These are phyloP conservation scores for Candida methanosorbosa DNA, from an alignment of 805 yeast species.

Conservation along the genomic window DNA sequence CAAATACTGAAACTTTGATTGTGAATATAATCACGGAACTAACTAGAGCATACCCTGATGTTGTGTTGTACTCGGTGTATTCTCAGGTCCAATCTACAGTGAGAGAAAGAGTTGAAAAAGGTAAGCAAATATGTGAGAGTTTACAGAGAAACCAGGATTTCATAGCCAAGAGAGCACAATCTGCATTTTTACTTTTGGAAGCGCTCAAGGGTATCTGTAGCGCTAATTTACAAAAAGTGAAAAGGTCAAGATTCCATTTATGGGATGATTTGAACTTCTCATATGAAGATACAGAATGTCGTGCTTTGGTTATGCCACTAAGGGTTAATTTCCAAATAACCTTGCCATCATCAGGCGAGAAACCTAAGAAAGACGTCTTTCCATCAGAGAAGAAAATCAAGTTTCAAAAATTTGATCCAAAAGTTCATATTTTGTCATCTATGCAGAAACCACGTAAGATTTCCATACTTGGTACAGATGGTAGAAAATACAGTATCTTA, in stretches of 20 bases:
- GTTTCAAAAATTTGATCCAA: slow-evolving; percentile 54
- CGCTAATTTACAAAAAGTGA: slow-evolving; percentile 26
- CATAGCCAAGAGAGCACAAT: slow-evolving; percentile 14
- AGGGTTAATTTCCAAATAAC: slow-evolving; percentile 59
- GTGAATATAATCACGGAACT: slow-evolving; percentile 49
- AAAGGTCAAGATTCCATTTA: slow-evolving; percentile 27
- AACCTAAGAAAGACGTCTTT: slow-evolving; percentile 30
- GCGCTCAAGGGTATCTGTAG: slow-evolving; percentile 35
- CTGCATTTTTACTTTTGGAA: slow-evolving; percentile 28
- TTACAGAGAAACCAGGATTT: slow-evolving; percentile 12
- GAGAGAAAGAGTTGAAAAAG: slow-evolving; percentile 35
- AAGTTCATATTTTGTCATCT: slow-evolving; percentile 66
- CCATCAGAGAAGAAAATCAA: slow-evolving; percentile 24
- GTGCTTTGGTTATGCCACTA: slow-evolving; percentile 62
- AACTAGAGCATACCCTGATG: slow-evolving; percentile 62
- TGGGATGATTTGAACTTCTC: slow-evolving; percentile 32
- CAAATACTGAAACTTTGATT: slow-evolving; percentile 46
- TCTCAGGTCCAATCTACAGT: slow-evolving; percentile 59
- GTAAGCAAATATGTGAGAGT: slow-evolving; percentile 33
- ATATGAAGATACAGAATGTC: slow-evolving; percentile 18
- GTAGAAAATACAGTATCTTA: slow-evolving; percentile 61
- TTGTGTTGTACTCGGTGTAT: slow-evolving; percentile 77
- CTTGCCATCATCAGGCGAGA: slow-evolving; percentile 43
- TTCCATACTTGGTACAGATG: slow-evolving; percentile 70
- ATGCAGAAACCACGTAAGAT: slow-evolving; percentile 83